Evolutionary conservation across 2,329 filamentous ascomycete genomes (phyloP).

Genomic region (Annulohypoxylon truncatum): DNA sequence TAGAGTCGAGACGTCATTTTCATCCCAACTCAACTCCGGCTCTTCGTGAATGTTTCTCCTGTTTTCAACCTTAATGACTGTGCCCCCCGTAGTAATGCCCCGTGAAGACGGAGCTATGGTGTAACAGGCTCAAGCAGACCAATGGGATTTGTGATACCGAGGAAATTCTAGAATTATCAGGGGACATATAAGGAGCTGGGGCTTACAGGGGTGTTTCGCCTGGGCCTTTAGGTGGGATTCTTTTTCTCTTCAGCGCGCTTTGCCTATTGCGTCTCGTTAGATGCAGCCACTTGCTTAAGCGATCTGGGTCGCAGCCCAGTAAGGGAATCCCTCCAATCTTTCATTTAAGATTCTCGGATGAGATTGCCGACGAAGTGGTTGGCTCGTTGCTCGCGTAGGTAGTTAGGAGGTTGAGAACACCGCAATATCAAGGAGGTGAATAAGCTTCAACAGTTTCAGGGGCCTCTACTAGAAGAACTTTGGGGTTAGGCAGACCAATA

Average conservation of each 20-base stretch:
- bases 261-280: slow-evolving; percentile 5
- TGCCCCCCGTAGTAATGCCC: slow-evolving; percentile 7
- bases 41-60: slow-evolving; percentile 31
- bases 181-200: slow-evolving; percentile 22
- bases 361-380: slow-evolving; percentile 23
- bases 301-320: slow-evolving; percentile 18
- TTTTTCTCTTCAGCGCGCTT: slow-evolving; percentile 13
- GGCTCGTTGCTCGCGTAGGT: neutral
- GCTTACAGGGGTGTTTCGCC: slow-evolving; percentile 13
- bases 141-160: slow-evolving; percentile 13
- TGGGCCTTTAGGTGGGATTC: slow-evolving; percentile 17
- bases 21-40: slow-evolving; percentile 37
- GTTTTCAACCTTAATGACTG: slow-evolving; percentile 31
- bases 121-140: slow-evolving; percentile 14
- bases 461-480: slow-evolving; percentile 1
- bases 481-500: slow-evolving; percentile 11
- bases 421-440: slow-evolving; percentile 19
- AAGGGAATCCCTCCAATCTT: slow-evolving; percentile 11
- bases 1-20: slow-evolving; percentile 30
- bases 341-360: slow-evolving; percentile 27
- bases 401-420: slow-evolving; percentile 3
- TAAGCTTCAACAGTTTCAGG: slow-evolving; percentile 29
- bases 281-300: slow-evolving; percentile 23
- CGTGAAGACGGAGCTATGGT: slow-evolving; percentile 16
- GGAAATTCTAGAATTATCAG: slow-evolving; percentile 36